Base-by-base conservation (phyloP, 441 rosid species). In the Daphne laureola region DNA sequence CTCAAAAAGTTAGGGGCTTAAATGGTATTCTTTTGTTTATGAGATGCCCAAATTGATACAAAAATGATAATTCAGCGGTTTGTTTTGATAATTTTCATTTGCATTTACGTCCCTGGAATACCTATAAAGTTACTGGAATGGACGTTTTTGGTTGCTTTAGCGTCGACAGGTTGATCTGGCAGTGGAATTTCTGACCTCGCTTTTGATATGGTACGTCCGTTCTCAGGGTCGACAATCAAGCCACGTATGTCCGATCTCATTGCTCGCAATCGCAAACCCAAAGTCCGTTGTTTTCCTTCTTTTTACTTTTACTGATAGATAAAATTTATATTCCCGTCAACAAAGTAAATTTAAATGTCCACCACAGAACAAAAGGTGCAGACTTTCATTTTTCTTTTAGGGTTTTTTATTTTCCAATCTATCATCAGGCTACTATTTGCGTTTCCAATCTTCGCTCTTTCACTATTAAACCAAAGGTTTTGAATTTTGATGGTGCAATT, bases 41-140 rank as follows among this genome's bases (percentile, higher is more conserved):
- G 2, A 18, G 23, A 18, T 18, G 23, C 23, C 23, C 23, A 18
- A 18, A 18, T 18, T 4, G 25, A 21, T 21, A 21, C 25, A 21
- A 21, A 21, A 21, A 21, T 21, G 25, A 21, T 21, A 21, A 21
- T 21, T 21, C 25, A 21, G 25, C 3, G 25, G 25, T 21, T 21
- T 21, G 3, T 21, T 21, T 21, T 4, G 25, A 21, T 21, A 0
- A 21, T 21, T 0, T 21, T 18, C 3, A 54, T 57, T 65, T 56
- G 41, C 57, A 50, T 1, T 0, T 0, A 15, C n/a, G 55, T 4
- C 64, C 70, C 56, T 41, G 61, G 27, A 67, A 43, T 67, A 63
- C 63, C 55, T 73, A 70, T 65, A 70, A 62, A 70, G 67, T 42
- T 43, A 26, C 46, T 14, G 4, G 7, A 44, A 15, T 23, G n/a